These are phyloP conservation scores for Aspergillus awamori DNA, from an alignment of 2,329 filamentous ascomycete species.

Conservation along the genomic window DNA sequence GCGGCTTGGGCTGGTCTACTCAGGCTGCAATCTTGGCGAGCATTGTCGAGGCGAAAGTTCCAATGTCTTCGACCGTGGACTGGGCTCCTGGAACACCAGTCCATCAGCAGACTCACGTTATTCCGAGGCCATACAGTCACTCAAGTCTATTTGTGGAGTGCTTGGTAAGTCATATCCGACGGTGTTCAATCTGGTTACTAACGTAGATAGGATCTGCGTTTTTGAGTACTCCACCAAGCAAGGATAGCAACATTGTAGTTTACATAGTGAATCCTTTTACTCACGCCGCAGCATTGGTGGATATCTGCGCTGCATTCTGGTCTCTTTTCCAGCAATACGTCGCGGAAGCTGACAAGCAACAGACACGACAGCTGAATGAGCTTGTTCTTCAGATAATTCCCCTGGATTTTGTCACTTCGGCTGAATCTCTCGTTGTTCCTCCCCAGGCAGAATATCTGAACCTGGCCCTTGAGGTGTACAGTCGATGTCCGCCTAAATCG, in stretches of 20 bases:
- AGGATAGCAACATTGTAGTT: constrained; percentile 53
- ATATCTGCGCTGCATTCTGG: constrained; percentile 62
- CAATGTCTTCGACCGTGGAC: constrained; percentile 42
- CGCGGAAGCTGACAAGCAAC: constrained; percentile 39
- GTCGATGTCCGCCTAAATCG: constrained; percentile 56
- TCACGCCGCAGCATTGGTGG: constrained; percentile 47
- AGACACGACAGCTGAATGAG: constrained; percentile 44
- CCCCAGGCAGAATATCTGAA: constrained; percentile 52
- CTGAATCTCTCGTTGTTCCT: constrained; percentile 56
- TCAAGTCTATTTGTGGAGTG: constrained; percentile 39
- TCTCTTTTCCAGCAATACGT: constrained; percentile 58
- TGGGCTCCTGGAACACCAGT: constrained; percentile 41
- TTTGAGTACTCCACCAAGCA: constrained; percentile 34
- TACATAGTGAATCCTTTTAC: constrained; percentile 63
- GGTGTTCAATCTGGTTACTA: not conserved
- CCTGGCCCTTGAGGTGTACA: constrained; percentile 61
- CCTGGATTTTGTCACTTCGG: constrained; percentile 55
- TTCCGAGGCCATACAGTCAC: constrained; percentile 37
- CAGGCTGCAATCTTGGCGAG: constrained; percentile 59
- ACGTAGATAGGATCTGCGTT: constrained; percentile 39
- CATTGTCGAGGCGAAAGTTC: constrained; percentile 50
- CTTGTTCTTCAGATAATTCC: constrained; percentile 63
- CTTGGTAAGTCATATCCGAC: constrained; percentile 36
- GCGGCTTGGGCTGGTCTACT: constrained; percentile 58
- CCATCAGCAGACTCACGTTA: constrained; percentile 34